Evolutionary conservation across 805 yeast species (phyloP), one percentile per base, ranked within the genome.

Genomic region (Ogataea trehaloabstinens): DNA sequence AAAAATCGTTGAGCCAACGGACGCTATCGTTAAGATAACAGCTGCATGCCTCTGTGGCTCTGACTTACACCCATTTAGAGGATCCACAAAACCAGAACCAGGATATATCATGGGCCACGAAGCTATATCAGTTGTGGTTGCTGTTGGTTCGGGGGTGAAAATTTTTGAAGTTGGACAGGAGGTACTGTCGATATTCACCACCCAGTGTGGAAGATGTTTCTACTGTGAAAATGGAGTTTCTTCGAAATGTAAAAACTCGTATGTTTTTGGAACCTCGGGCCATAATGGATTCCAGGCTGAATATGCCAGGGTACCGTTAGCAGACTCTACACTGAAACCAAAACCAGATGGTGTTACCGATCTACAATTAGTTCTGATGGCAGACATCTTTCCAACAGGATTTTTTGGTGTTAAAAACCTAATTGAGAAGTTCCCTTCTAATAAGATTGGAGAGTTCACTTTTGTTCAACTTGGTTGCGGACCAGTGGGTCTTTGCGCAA

Each of bases 251-350:
- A 72, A 67, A 6, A 12, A 35, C 7, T 40, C 43, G 6, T 30
- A 24, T 50, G 78, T 80, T 11, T 78, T 78, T 56, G 85, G 85
- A 3, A 75, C 79, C 32, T 57, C 68, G 22, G 76, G 74, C 0
- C 58, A 78, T 15, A 74, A 76, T 42, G 85, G 84, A 1, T 82
- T 77, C 1, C 84, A 79, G 49, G 82, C 83, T 1, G 82, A 79
- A 52, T 78, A 70, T 47, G 77, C 76, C 12, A 53, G 77, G 19
- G 71, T 78, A n/a, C 84, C 85, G 6, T 66, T 60, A 42, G 84
- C 84, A 3, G 74, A 68, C 31, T 61, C 70, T 10, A 73, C 79
- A 1, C 56, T 79, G 49, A 63, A 67, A 37, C 69, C 61, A 28
- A 66, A 69, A 36, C 80, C 80, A 4, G 50, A 51, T 32, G 51